Base-by-base conservation (phyloP, 2,329 filamentous ascomycete species). In the Fusarium cyanostomum region DNA sequence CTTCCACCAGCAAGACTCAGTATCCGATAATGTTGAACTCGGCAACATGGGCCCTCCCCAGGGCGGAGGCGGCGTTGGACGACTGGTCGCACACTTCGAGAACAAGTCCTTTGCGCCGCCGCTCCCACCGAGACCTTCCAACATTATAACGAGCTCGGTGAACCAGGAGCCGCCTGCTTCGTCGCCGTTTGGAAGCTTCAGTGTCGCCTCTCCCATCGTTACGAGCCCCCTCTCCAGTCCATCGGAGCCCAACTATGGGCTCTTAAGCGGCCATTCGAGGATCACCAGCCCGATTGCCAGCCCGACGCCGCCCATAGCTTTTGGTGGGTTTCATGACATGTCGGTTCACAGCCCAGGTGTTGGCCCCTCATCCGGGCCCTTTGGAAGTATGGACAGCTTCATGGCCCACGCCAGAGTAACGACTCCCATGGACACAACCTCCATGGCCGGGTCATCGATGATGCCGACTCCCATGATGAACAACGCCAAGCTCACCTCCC, bases 81-180 rank as follows among this genome's bases (percentile, higher is more conserved):
- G 76, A 41, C 61, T 80, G 42, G 74, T 79, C 54, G 75, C 77
- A 44, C 77, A 78, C 45, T 80, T 80, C 64, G 78, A 80, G 50
- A 78, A 74, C 54, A 78, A 77, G 52, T 73, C 67, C 42, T 75
- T 72, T 65, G 71, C 71, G 34, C 76, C 73, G 34, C 73, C 75
- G 34, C 71, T 78, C 2, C 77, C 76, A 42, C 72, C 76, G 7
- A 71, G 77, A 51, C 74, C 75, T 28, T 72, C 69, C 33, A 72
- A 70, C 42, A 59, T 56, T 21, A 62, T 68, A 51, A 63, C 69
- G 43, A 75, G 66, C 48, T 58, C 73, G 39, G 60, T 71, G 12
- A 66, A 63, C 39, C 57, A 67, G 39, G 70, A 65, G 44, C 69
- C 67, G 43, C 64, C 71, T 10, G 53, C 45, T 11, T 71, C 75